These are phyloP conservation scores for Hippophae rhamnoides DNA, from an alignment of 306 rosid genomes.

Conservation along the genomic window DNA sequence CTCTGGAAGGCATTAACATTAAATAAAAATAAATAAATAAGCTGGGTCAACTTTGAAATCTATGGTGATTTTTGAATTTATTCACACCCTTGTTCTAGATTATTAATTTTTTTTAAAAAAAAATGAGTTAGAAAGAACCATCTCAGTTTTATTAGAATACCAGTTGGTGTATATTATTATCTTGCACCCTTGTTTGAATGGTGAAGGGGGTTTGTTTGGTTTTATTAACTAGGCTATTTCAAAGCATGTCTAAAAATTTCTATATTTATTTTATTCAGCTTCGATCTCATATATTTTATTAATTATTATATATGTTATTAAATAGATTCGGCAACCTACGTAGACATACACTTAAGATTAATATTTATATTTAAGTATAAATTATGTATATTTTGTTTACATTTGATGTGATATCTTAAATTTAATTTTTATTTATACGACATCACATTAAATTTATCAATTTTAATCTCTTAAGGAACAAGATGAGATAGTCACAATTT, in stretches of 20 bases:
- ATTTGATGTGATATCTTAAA: background rate
- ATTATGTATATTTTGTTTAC: background rate
- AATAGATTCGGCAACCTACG: conserved; percentile 1
- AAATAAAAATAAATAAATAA: background rate
- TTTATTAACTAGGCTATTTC: too few species aligned
- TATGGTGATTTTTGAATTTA: conserved; percentile 28
- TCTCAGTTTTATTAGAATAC: too few species aligned
- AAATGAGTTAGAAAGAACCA: background rate
- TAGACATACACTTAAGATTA: background rate
- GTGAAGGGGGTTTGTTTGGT: too few species aligned
- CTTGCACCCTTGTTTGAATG: too few species aligned
- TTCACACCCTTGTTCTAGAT: conserved; percentile 27
- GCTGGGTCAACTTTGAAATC: conserved; percentile 53
- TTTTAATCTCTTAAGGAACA: conserved; percentile 3
- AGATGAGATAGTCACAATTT: conserved; percentile 4
- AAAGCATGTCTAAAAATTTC: too few species aligned
- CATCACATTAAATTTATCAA: too few species aligned
- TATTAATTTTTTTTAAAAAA: background rate
- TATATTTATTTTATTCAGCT: too few species aligned
- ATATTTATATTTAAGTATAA: too few species aligned
- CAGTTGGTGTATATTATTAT: too few species aligned
- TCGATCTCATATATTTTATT: background rate
- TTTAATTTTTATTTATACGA: background rate
- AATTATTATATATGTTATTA: background rate
- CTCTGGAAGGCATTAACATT: conserved; percentile 18